Evolutionary conservation across 768 basidiomycete genomes (phyloP).

Genomic region (Russula dissimulans): DNA sequence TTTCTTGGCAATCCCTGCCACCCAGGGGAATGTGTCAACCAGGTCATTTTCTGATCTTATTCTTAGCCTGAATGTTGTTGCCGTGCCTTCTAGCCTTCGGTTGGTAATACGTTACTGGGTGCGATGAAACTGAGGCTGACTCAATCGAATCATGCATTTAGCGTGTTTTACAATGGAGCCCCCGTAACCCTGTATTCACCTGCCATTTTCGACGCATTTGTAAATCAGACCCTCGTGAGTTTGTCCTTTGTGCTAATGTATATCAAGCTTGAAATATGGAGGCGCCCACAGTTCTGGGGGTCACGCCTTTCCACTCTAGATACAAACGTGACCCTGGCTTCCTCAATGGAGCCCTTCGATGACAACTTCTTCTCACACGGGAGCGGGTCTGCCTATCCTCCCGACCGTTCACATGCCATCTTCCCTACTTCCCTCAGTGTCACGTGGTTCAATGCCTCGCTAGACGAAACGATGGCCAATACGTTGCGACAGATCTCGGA

Average conservation of each 20-base stretch:
- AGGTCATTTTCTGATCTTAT: background rate
- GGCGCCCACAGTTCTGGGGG: conserved; percentile 5
- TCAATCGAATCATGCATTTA: background rate
- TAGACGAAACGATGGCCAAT: conserved; percentile 34
- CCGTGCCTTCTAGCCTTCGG: background rate
- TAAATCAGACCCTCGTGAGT: background rate
- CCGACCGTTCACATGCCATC: conserved; percentile 5
- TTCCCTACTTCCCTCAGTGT: background rate
- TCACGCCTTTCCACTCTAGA: background rate
- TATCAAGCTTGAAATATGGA: too few species aligned
- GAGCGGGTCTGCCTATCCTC: conserved; percentile 10
- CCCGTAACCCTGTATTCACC: background rate
- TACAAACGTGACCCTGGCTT: background rate
- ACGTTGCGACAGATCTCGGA: conserved; percentile 24
- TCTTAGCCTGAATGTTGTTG: too few species aligned
- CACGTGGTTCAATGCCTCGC: conserved; percentile 14
- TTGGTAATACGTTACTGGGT: background rate
- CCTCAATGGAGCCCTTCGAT: conserved; percentile 1
- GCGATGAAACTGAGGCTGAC: background rate
- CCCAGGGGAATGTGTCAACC: background rate
- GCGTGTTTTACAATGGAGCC: background rate
- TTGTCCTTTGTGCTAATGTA: too few species aligned
- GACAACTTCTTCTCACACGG: conserved; percentile 3
- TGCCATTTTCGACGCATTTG: background rate
- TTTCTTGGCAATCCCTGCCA: conserved; percentile 11